Evolutionary conservation across 164 flowering plant genomes (phyloP).

Genomic region (Houttuynia cordata): DNA sequence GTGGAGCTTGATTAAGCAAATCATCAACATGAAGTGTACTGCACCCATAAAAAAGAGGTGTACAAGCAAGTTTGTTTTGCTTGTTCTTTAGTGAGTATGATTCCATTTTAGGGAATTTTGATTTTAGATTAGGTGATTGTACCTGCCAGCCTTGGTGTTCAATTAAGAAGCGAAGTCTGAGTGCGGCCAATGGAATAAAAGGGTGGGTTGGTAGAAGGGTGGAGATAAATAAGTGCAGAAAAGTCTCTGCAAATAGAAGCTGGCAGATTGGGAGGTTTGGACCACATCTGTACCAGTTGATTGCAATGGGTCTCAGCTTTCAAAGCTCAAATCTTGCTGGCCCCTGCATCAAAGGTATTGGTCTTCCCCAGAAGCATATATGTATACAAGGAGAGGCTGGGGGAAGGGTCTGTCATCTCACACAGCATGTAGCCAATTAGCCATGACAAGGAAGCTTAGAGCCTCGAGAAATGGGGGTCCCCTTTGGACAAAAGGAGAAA

Average conservation of each 20-base stretch:
- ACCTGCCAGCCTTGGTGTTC: not conserved
- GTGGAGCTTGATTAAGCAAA: too few relatives aligned
- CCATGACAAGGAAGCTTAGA: not conserved
- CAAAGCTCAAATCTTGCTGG: conserved; percentile 5
- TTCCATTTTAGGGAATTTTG: not conserved
- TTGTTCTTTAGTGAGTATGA: not conserved
- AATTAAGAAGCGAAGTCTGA: not conserved
- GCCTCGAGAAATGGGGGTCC: not conserved
- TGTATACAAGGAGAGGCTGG: not conserved
- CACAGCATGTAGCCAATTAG: not conserved
- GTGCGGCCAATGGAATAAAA: conserved; percentile 1
- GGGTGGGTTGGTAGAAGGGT: conserved; percentile 1
- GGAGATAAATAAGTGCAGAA: not conserved
- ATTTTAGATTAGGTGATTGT: not conserved
- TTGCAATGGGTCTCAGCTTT: conserved; percentile 4
- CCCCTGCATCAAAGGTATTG: conserved; percentile 4
- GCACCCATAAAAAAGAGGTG: too few relatives aligned
- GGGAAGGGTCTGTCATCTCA: not conserved
- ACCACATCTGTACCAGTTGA: conserved; percentile 9
- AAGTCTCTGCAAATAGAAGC: conserved; percentile 4
- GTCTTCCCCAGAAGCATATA: not conserved
- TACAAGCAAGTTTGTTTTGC: not conserved
- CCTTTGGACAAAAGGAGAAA: not conserved
- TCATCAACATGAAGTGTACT: too few relatives aligned
- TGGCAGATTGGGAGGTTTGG: conserved; percentile 5